phyloP scores from a whole-genome alignment of 2,329 filamentous ascomycete species.

The Pseudocercospora fuligena region DNA sequence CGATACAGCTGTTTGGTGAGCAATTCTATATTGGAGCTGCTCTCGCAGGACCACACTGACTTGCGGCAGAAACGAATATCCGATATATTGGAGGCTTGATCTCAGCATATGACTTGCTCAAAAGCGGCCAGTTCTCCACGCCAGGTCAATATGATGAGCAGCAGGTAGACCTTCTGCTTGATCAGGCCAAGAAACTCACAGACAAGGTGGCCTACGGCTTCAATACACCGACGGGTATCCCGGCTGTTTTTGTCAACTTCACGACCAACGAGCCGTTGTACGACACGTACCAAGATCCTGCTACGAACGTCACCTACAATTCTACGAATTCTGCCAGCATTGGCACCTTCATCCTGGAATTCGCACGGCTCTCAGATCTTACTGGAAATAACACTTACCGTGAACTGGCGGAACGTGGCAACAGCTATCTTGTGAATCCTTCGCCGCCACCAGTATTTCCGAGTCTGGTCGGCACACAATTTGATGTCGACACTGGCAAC shows the following conservation, averaged over 20 bases:
- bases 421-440: conserved; percentile 22
- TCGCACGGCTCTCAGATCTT: conserved; percentile 34
- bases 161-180: conserved; percentile 26
- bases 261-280: conserved; percentile 32
- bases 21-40: neutral
- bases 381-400: conserved; percentile 29
- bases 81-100: conserved; percentile 34
- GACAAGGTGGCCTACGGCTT: conserved; percentile 33
- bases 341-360: conserved; percentile 35
- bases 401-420: conserved; percentile 19
- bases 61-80: conserved; percentile 28
- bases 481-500: conserved; percentile 31
- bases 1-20: conserved; percentile 23
- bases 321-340: conserved; percentile 29
- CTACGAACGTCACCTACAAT: conserved; percentile 32
- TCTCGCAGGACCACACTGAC: neutral
- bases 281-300: conserved; percentile 17
- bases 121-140: conserved; percentile 29
- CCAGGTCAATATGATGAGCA: conserved; percentile 16
- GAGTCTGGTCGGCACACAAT: conserved; percentile 37
- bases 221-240: conserved; percentile 29
- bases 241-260: conserved; percentile 28
- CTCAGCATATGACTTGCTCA: conserved; percentile 32
- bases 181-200: conserved; percentile 27
- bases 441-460: conserved; percentile 29